Evolutionary conservation across 2,329 filamentous ascomycete genomes (phyloP), one percentile per base, ranked within the genome.

Genomic region (Cercospora sp.): DNA sequence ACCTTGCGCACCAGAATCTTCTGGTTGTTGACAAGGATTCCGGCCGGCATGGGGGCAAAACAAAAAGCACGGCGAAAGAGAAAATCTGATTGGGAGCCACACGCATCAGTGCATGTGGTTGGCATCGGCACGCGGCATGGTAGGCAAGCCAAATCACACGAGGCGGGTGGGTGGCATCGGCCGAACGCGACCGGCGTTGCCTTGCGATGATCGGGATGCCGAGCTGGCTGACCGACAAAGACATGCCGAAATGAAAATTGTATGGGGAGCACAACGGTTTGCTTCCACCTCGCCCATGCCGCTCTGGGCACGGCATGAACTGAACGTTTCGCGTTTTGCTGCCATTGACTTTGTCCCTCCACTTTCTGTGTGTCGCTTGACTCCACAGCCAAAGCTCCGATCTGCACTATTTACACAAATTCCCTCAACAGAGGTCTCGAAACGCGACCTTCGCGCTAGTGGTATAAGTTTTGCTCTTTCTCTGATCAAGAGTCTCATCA

Each of bases 401-500:
- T 53, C 23, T 53, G 48, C 23, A 53, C 48, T 53, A 53, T 53
- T 53, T 53, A 53, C 48, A 53, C 48, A 53, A 53, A 39, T 23
- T 23, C 45, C 48, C 48, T 53, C 18, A 20, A 23, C 18, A 53
- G 18, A 53, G n/a, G 18, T 53, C 48, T 10, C 18, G 12, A 20
- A 53, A 26, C 48, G 36, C 36, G 16, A 7, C 13, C 13, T 16
- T 12, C 6, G 36, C 36, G 36, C 36, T 6, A 39, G 5, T 8
- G 36, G 36, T 39, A 39, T 36, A n/a, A 39, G 36, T 51, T 51
- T 13, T 13, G 18, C 39, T 59, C 45, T 45, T 53, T 16, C 39
- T 51, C 53, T 61, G 53, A 45, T 60, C 62, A 51, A 55, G 51
- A 45, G 55, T 66, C 23, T 67, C 67, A 57, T 64, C 63, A 60